Percentiles rank a stretch among this genome's conserved stretches.
phyloP scores from a whole-genome alignment of 768 basidiomycete species.

The Pisolithus marmoratus region DNA sequence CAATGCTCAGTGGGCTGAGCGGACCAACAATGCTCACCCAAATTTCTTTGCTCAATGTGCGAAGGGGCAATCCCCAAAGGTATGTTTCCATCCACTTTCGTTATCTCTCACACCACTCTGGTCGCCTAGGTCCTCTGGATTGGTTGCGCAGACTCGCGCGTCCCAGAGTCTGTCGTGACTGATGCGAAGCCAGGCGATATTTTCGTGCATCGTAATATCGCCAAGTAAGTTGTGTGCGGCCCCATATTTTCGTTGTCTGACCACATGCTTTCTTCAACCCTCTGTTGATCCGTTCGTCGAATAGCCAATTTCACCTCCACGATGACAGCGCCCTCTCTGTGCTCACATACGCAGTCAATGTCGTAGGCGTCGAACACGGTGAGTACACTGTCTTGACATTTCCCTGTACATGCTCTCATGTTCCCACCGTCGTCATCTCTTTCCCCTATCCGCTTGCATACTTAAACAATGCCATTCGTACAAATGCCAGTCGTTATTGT shows the following conservation, averaged over 20 bases:
- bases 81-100: constrained; percentile 19
- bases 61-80: constrained; percentile 66
- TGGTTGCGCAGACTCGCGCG: constrained; percentile 83
- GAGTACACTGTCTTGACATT: constrained; percentile 18
- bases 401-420: no score
- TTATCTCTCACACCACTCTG: background rate
- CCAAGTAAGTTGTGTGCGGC: constrained; percentile 54
- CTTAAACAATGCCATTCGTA: background rate
- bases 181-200: constrained; percentile 76
- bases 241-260: background rate
- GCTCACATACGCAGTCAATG: constrained; percentile 65
- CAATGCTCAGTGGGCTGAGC: constrained; percentile 69
- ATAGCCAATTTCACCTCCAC: constrained; percentile 65
- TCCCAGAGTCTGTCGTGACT: constrained; percentile 76
- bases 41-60: constrained; percentile 58
- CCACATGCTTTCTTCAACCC: background rate
- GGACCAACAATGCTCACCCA: constrained; percentile 50
- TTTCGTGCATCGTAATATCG: constrained; percentile 86
- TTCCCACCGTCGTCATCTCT: constrained; percentile 17
- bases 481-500: constrained; percentile 62
- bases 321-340: constrained; percentile 72
- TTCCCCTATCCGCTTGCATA: constrained; percentile 1
- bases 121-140: constrained; percentile 64
- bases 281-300: no score
- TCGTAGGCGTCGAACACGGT: constrained; percentile 76